A percentile compares a stretch with the other conserved stretches of the same genome.
These are phyloP conservation scores for Codiaeum variegatum DNA, from an alignment of 441 rosid species.

Conservation along the genomic window DNA sequence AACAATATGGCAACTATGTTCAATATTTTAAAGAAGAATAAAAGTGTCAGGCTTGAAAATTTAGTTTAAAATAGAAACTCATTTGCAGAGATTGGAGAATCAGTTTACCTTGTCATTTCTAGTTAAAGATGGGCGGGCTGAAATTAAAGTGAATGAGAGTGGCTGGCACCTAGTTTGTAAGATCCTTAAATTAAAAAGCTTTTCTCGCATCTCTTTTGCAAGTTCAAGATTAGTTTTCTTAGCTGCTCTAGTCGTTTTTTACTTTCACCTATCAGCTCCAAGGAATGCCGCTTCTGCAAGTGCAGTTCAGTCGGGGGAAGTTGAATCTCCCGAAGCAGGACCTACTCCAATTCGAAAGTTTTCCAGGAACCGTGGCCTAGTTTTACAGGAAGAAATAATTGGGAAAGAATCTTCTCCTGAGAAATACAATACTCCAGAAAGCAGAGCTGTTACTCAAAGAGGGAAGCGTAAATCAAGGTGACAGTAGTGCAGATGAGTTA, in stretches of 20 bases:
- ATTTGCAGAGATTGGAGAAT: constrained; percentile 68
- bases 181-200: constrained; percentile 17
- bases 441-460: constrained; percentile 5
- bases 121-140: constrained; percentile 71
- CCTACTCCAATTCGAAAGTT: constrained; percentile 35
- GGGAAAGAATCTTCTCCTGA: constrained; percentile 27
- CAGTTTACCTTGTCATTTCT: constrained; percentile 76
- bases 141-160: constrained; percentile 43
- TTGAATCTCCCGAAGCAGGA: constrained; percentile 23
- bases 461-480: constrained; percentile 23
- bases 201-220: background rate
- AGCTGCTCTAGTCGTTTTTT: background rate
- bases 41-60: constrained; percentile 48
- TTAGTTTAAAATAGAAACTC: constrained; percentile 57
- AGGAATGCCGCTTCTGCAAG: constrained; percentile 54
- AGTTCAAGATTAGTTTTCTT: constrained; percentile 1
- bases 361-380: constrained; percentile 38
- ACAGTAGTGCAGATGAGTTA: background rate
- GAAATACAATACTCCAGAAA: constrained; percentile 7
- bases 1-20: constrained; percentile 62
- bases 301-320: constrained; percentile 44
- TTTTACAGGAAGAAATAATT: constrained; percentile 26
- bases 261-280: constrained; percentile 39
- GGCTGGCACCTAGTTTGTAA: constrained; percentile 65
- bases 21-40: constrained; percentile 48